phyloP scores from a whole-genome alignment of 805 yeast species.

The Gaillardinia entomophila region DNA sequence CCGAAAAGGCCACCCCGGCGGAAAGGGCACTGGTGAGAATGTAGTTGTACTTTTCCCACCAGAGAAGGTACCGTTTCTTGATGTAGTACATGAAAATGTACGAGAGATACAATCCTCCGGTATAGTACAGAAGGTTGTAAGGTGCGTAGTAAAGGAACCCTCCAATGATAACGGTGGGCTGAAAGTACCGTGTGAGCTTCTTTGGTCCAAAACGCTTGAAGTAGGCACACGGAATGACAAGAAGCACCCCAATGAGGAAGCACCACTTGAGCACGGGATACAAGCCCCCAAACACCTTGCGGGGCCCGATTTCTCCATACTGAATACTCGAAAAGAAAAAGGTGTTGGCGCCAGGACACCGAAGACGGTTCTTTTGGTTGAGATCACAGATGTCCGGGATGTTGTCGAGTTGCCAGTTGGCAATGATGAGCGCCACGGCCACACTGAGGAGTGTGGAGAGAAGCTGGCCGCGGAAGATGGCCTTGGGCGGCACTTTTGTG shows the following conservation, averaged over 20 bases:
- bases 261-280: constrained; percentile 54
- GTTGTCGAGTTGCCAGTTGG: constrained; percentile 36
- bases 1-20: constrained; percentile 61
- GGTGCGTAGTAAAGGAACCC: constrained; percentile 48
- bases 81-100: constrained; percentile 51
- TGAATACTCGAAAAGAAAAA: constrained; percentile 48
- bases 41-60: constrained; percentile 76
- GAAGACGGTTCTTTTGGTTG: constrained; percentile 28
- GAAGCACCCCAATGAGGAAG: constrained; percentile 47
- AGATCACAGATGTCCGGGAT: constrained; percentile 30
- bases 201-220: constrained; percentile 32
- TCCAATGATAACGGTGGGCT: constrained; percentile 49
- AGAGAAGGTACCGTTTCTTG: constrained; percentile 40
- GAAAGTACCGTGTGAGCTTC: constrained; percentile 33
- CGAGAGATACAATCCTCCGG: constrained; percentile 59
- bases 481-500: constrained; percentile 18
- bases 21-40: constrained; percentile 51
- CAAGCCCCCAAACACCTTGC: constrained; percentile 49
- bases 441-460: constrained; percentile 31
- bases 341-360: constrained; percentile 43
- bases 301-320: constrained; percentile 57
- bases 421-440: constrained; percentile 25
- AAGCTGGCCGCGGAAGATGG: constrained; percentile 32
- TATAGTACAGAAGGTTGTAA: constrained; percentile 45
- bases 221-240: constrained; percentile 32